phyloP scores from a whole-genome alignment of 2,329 filamentous ascomycete genomes.

The Scedosporium minutisporum region DNA sequence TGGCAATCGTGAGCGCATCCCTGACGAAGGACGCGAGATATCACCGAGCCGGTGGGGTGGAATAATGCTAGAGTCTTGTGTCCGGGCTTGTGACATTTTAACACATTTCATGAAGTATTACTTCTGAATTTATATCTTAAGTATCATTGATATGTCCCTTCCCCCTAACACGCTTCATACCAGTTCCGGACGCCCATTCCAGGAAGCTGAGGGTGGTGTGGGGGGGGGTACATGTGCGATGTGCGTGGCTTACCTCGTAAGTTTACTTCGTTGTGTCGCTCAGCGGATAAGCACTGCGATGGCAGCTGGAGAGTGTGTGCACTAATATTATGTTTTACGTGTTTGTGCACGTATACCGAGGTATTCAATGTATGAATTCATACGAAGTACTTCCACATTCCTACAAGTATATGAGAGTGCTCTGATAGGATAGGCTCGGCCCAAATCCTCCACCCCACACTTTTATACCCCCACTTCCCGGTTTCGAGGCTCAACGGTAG shows the following conservation, averaged over 20 bases:
- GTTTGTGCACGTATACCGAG: no score
- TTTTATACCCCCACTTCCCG: background rate
- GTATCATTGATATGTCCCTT: no score
- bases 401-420: background rate
- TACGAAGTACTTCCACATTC: no score
- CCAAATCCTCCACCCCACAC: background rate
- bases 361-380: no score
- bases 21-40: no score
- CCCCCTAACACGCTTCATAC: background rate
- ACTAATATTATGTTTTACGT: background rate
- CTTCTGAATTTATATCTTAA: no score
- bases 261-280: background rate
- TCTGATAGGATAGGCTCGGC: background rate
- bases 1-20: no score
- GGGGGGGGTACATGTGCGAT: background rate
- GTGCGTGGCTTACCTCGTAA: background rate
- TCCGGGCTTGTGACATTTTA: no score
- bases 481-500: background rate
- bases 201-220: background rate
- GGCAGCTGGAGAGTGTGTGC: no score
- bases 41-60: no score
- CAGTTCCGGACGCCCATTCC: background rate
- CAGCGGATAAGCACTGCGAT: background rate
- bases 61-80: no score
- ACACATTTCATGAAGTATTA: no score